Conservation (phyloP, 1,139 yeast genomes). For the Sporopachydermia cereana region DNA sequence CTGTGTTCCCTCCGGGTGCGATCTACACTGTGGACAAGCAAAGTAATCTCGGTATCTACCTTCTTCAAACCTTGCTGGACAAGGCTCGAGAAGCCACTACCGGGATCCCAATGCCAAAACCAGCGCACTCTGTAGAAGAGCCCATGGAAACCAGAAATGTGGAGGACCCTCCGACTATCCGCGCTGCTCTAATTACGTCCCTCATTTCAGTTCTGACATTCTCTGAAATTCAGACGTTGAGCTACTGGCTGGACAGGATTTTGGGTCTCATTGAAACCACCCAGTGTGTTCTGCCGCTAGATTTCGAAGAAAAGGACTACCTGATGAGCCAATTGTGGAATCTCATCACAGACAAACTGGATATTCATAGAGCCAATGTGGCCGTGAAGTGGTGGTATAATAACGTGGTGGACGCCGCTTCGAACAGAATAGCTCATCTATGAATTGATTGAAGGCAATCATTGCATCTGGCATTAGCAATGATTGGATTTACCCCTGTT, state of each 20-base stretch:
- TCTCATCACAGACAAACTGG: conserved; percentile 36
- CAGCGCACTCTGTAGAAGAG: conserved; percentile 23
- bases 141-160: conserved; percentile 15
- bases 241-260: conserved; percentile 37
- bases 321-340: conserved; percentile 29
- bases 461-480: too few relatives aligned
- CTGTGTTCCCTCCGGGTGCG: conserved; percentile 35
- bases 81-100: conserved; percentile 20
- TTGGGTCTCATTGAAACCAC: conserved; percentile 28
- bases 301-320: conserved; percentile 21
- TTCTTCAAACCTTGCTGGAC: conserved; percentile 30
- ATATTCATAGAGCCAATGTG: conserved; percentile 46
- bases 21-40: conserved; percentile 19
- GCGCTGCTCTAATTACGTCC: conserved; percentile 40
- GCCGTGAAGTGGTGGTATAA: conserved; percentile 61
- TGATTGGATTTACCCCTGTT: too few relatives aligned
- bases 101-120: conserved; percentile 24
- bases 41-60: conserved; percentile 26
- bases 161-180: conserved; percentile 28
- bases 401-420: neutral
- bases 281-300: conserved; percentile 11
- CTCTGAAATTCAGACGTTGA: conserved; percentile 33
- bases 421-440: too few relatives aligned
- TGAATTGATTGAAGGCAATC: too few relatives aligned
- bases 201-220: conserved; percentile 45